Evolutionary conservation across 2,329 filamentous ascomycete genomes (phyloP), one percentile per base, ranked within the genome.

Genomic region (Aspergillus uvarum): DNA sequence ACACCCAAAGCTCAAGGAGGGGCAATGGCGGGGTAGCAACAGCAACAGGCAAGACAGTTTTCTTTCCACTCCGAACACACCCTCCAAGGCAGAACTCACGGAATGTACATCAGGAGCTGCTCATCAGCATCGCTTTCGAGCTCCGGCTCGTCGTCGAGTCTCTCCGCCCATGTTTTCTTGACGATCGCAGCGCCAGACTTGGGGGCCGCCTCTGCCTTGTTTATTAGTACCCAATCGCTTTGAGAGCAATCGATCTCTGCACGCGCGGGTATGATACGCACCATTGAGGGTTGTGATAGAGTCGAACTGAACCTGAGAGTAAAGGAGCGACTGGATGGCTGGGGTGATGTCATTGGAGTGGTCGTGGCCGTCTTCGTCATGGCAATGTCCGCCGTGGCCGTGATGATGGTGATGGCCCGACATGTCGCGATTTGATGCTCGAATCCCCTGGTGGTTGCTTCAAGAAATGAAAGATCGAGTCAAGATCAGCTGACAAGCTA

Each of bases 331-430:
- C 77, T 98, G 94, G 16, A 97, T 82, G 1, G 93, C 94, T 0
- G 95, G 95, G 1, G 91, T 93, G 69, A 96, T 86, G 80, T 98
- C 94, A 80, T 98, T 91, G 51, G 86, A 89, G 79, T 97, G 94
- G 76, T 96, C 92, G 75, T 97, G 92, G 47, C 81, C 84, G 60
- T 83, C 82, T 66, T 81, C 78, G 64, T 80, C 79, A 63, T 83
- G 79, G 59, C 76, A 81, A 67, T 83, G 79, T 49, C 77, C 76
- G 59, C 81, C 75, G 54, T 74, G 68, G 59, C 77, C 70, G 53
- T 74, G 64, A 47, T 77, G 72, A 54, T 78, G 73, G 64, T 74
- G 67, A 60, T 78, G 75, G 3, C 68, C 70, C 21, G 75, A 72
- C 74, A 75, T 76, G 21, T 66, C 32, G 22, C 21, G n/a, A 26